Base-by-base conservation (phyloP, 306 rosid genomes). In the Acmispon strigosus region DNA sequence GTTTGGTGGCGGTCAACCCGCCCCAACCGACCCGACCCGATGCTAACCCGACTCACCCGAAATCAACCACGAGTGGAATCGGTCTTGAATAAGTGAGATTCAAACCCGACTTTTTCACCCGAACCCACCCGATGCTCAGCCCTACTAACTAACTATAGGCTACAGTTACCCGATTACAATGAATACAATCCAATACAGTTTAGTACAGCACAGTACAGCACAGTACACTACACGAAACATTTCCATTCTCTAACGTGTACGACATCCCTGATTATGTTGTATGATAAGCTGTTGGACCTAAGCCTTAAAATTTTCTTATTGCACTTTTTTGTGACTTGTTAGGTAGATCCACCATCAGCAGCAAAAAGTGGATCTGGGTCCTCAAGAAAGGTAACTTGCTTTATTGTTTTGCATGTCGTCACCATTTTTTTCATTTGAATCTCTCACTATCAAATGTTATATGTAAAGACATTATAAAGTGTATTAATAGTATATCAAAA, bases 261-360 rank as follows among this genome's bases (percentile, higher is more conserved):
- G 18, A 48, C 15, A 17, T 45, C 62, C 18, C 37, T 66, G 36
- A 56, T 70, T 74, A 45, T 45, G 73, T 45, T 37, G 32, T 41
- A 62, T 56, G 78, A 39, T 45, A 58, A 54, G 51, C 56, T 52
- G 69, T 75, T 52, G 49, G 67, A 79, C 71, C 52, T 51, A 48
- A 62, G 69, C 75, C 41, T 41, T 19, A 29, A 39, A 2, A 17
- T 47, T 74, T 53, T 66, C 62, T 55, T 10, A 34, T 47, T 24
- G 43, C 37, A 8, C 10, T 70, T 24, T 70, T 70, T 74, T 66
- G 17, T 27, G 50, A 66, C 14, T 74, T 82, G 62, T 74, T 76
- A 94, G 99, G 83, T 91, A 76, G 96, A 91, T 73, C 87, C 97
- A 44, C 97, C 97, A 62, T 51, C 84, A 19, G 89, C 86, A 15